These are phyloP conservation scores for Calvatia gigantea DNA, from an alignment of 768 basidiomycete species.

Conservation along the genomic window DNA sequence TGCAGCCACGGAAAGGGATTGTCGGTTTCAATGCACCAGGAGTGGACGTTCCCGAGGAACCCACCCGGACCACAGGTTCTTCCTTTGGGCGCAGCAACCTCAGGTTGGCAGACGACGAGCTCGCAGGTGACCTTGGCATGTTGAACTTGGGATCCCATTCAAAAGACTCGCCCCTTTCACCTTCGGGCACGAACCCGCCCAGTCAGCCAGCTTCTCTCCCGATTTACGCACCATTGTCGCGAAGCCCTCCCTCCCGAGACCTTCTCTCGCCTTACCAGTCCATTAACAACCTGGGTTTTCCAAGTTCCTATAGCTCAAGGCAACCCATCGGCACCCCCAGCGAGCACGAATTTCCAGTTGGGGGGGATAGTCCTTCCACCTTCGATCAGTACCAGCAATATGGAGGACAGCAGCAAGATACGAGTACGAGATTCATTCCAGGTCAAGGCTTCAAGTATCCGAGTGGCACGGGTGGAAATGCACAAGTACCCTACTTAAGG, in stretches of 20 bases:
- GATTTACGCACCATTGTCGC: constrained; percentile 66
- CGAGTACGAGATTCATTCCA: constrained; percentile 61
- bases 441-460: constrained; percentile 64
- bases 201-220: constrained; percentile 76
- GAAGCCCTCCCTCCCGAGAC: constrained; percentile 57
- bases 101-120: constrained; percentile 75
- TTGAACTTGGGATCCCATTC: constrained; percentile 58
- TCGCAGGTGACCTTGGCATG: constrained; percentile 65
- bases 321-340: constrained; percentile 58
- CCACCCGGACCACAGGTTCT: constrained; percentile 27
- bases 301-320: constrained; percentile 44
- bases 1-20: constrained; percentile 66
- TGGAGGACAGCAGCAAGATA: constrained; percentile 28
- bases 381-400: constrained; percentile 23
- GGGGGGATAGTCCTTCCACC: constrained; percentile 35
- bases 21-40: constrained; percentile 68
- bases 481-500: constrained; percentile 9
- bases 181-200: constrained; percentile 47
- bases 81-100: constrained; percentile 52
- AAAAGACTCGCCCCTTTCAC: constrained; percentile 32
- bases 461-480: constrained; percentile 18
- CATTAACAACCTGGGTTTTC: constrained; percentile 57
- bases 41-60: constrained; percentile 33
- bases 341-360: constrained; percentile 54
- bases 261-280: constrained; percentile 50